These are phyloP conservation scores for Skeletonema tropicum DNA, from an alignment of 108 stramenopile genomes.

Conservation along the genomic window DNA sequence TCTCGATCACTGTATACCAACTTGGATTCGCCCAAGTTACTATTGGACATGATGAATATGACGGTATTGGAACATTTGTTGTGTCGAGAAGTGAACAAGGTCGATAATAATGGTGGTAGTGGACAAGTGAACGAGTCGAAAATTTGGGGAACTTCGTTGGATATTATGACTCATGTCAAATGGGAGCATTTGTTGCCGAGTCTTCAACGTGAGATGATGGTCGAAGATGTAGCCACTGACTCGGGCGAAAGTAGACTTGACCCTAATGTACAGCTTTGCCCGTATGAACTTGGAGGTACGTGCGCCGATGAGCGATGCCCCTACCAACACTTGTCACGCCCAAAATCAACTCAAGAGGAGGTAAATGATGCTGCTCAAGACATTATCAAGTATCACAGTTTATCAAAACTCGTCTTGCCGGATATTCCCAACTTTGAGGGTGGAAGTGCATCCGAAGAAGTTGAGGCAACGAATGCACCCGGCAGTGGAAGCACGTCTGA, in stretches of 20 bases:
- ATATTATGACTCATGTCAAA: slow-evolving; percentile 24
- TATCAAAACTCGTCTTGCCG: not conserved
- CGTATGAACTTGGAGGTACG: slow-evolving; percentile 73
- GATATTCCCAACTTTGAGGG: not conserved
- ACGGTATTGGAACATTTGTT: slow-evolving; percentile 26
- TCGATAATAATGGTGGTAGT: not conserved
- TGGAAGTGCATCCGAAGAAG: not conserved
- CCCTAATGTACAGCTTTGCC: slow-evolving; percentile 69
- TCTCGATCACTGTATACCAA: slow-evolving; percentile 18
- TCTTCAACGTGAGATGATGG: not conserved
- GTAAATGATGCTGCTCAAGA: not conserved
- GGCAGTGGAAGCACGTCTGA: too few relatives aligned
- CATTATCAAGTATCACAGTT: slow-evolving; percentile 10
- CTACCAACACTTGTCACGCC: slow-evolving; percentile 61
- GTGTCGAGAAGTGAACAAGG: slow-evolving; percentile 7
- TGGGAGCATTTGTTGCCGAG: slow-evolving; percentile 11
- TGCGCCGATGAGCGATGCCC: slow-evolving; percentile 71
- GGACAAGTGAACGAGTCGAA: slow-evolving; percentile 31
- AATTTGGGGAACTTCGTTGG: slow-evolving; percentile 34
- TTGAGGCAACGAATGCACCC: not conserved
- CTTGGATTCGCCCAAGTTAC: slow-evolving; percentile 16
- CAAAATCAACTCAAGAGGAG: not conserved
- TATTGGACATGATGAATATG: slow-evolving; percentile 32
- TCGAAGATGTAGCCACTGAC: not conserved
- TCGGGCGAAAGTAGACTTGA: slow-evolving; percentile 26